Evolutionary conservation across 345 rosid genomes (phyloP), one percentile per base, ranked within the genome.

Genomic region (Hypericum androsaemum): DNA sequence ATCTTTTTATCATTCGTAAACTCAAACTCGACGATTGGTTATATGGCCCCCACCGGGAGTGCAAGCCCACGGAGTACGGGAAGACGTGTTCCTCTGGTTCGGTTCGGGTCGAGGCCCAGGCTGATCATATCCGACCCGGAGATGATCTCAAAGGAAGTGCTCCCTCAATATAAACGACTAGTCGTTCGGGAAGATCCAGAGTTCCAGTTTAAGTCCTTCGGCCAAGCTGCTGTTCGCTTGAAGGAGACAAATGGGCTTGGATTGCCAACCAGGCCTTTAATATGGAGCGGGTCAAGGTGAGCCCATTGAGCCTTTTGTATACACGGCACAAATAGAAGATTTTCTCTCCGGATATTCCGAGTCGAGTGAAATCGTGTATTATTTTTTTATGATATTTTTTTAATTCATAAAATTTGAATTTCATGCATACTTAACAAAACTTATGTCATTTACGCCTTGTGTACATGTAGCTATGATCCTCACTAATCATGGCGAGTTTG

Each of bases 211-310:
- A 5, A 17, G 39, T 43, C 56, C 56, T 39, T 8, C 37, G 43
- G 12, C 44, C 11, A 53, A 53, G 9, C 12, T 13, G 45, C 43
- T 13, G 22, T 15, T 53, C 11, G 56, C 56, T 52, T 12, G 37
- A 36, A 12, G 56, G 56, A 8, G 43, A 37, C 1, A 52, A 37
- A 14, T 52, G 56, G 56, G 56, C 56, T 14, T 8, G 56, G 42
- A 52, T 52, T 12, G 40, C 56, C 3, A 52, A 38, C 43, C 37
- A n/a, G n/a, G n/a, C n/a, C n/a, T n/a, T n/a, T n/a, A n/a, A n/a
- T n/a, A n/a, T n/a, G n/a, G n/a, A n/a, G n/a, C n/a, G n/a, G n/a
- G n/a, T n/a, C n/a, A 17, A 42, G 56, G 28, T 38, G 12, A 37
- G 14, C 37, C 37, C 56, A 52, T 37, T 14, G 43, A 37, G 41